Evolutionary conservation across 305 asterid species (phyloP).

Genomic region (Stenogyne calaminthoides): DNA sequence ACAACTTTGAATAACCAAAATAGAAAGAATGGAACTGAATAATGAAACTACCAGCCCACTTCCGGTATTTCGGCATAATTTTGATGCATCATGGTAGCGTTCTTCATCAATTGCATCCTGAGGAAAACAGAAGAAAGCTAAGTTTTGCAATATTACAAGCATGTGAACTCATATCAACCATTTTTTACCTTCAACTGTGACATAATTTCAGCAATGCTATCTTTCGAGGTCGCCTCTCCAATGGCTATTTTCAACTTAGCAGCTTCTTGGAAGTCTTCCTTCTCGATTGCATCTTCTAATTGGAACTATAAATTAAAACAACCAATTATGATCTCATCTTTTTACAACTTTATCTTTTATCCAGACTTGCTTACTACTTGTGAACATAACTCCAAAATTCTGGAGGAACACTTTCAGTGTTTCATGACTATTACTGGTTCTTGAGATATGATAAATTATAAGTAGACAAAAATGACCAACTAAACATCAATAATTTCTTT

Average conservation of each 20-base stretch:
- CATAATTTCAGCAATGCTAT: slow-evolving; percentile 81
- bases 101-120: slow-evolving; percentile 82
- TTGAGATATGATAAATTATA: neutral
- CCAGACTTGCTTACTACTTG: slow-evolving; percentile 22
- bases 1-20: slow-evolving; percentile 13
- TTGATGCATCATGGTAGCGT: slow-evolving; percentile 93
- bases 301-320: slow-evolving; percentile 65
- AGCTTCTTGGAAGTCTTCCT: slow-evolving; percentile 91
- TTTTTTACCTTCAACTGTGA: slow-evolving; percentile 64
- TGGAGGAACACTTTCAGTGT: neutral
- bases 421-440: slow-evolving; percentile 7
- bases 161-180: slow-evolving; percentile 24
- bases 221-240: slow-evolving; percentile 73
- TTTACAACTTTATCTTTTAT: slow-evolving; percentile 8
- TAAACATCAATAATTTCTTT: neutral
- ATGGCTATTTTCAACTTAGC: slow-evolving; percentile 74
- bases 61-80: slow-evolving; percentile 77
- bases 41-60: slow-evolving; percentile 85
- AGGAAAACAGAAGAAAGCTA: slow-evolving; percentile 25
- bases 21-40: slow-evolving; percentile 14
- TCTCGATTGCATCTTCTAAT: slow-evolving; percentile 90
- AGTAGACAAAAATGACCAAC: neutral
- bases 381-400: slow-evolving; percentile 8
- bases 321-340: slow-evolving; percentile 12
- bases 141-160: slow-evolving; percentile 20